Evolutionary conservation across 352 stramenopile genomes (phyloP), one percentile per base, ranked within the genome.

Genomic region (Globisporangium orthogonon): DNA sequence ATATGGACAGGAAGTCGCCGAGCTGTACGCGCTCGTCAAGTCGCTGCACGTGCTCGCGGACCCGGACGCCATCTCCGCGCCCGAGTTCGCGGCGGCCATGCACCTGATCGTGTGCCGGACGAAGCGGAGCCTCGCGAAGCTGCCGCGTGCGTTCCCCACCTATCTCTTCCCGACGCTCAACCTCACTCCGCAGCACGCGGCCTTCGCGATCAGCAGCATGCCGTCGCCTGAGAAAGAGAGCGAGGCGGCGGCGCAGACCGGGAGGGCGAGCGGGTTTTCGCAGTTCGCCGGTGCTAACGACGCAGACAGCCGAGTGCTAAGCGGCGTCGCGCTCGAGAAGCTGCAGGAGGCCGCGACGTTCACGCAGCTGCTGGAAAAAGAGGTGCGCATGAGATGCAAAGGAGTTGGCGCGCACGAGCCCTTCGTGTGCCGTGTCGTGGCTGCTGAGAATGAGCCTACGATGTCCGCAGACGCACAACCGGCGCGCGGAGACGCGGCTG

Each of bases 91-190:
- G 47, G 71, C 85, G 53, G 75, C 62, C 39, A 91, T 91, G 82
- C 82, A 91, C 65, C 66, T 91, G 17, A 89, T 91, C 50, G 73
- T 89, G 63, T 91, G 82, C 57, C 76, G 82, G 52, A 89, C 82
- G 29, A 89, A 89, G 60, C 78, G 82, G 35, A 78, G 66, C 46
- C 63, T 89, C n/a, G 58, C 61, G 0, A 63, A 61, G 40, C 64
- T 91, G 41, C 78, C 82, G 7, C 33, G 62, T 13, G 61, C 52
- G 3, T 86, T 89, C 44, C 77, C 78, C 13, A 70, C 46, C 6
- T 84, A 87, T 28, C 53, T 89, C 39, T 91, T 91, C 61, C 78
- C 79, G 6, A 76, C 72, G 7, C 56, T 91, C 17, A 61, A 78
- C n/a, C 56, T 86, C 41, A 76, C 63, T 30, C 62, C 73, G 51